A percentile compares a stretch with the other conserved stretches of the same genome.
Conservation (phyloP, 2,329 filamentous ascomycete species). For the Parascedosporium putredinis region DNA sequence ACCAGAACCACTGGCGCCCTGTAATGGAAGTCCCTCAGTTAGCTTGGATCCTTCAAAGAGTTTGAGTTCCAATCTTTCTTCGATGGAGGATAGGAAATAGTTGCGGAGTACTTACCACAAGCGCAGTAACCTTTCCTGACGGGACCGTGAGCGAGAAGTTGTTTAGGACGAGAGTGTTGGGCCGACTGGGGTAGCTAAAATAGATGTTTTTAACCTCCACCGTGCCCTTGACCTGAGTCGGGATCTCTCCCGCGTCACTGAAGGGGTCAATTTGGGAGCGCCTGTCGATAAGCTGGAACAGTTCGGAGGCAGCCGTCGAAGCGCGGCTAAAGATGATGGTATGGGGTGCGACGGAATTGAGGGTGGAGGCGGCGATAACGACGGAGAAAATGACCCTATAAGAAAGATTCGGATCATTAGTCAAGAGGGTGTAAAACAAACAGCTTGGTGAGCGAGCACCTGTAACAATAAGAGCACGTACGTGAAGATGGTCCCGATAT, state of each 20-base stretch:
- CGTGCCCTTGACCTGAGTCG: constrained; percentile 22
- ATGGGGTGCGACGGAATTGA: constrained; percentile 36
- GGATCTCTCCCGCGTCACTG: constrained; percentile 23
- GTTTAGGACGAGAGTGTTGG: constrained; percentile 34
- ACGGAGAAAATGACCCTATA: constrained; percentile 35
- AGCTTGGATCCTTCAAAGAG: background rate
- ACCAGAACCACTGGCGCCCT: constrained; percentile 52
- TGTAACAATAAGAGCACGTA: constrained; percentile 15
- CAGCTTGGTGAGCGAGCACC: background rate
- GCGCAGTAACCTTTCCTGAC: constrained; percentile 37
- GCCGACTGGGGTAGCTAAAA: constrained; percentile 49
- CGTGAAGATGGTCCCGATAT: constrained; percentile 36
- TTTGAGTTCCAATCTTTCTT: too few relatives aligned
- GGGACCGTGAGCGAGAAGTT: constrained; percentile 31
- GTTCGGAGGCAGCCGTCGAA: constrained; percentile 32
- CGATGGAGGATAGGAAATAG: background rate
- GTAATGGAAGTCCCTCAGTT: background rate
- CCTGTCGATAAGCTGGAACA: constrained; percentile 38
- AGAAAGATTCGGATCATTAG: background rate
- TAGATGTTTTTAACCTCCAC: constrained; percentile 36
- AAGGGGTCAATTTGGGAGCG: constrained; percentile 31
- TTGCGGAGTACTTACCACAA: constrained; percentile 39
- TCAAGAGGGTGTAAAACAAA: background rate
- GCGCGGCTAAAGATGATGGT: constrained; percentile 34
- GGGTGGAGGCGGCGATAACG: constrained; percentile 31